Base-by-base conservation (phyloP, 2,329 filamentous ascomycete species). In the Neobulgaria alba region DNA sequence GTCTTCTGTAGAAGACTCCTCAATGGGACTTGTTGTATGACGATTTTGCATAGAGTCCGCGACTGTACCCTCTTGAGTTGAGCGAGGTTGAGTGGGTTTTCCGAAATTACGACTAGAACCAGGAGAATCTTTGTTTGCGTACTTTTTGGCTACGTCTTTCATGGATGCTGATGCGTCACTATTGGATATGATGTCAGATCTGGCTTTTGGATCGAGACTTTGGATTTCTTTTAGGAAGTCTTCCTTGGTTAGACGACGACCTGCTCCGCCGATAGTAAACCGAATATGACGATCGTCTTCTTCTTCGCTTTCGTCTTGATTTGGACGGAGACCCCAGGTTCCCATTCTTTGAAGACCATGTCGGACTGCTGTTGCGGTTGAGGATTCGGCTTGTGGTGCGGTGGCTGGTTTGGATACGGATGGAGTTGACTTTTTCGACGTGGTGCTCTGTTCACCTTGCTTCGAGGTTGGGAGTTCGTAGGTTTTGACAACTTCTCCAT, bases 401-500 rank as follows among this genome's bases (percentile, higher is more conserved):
- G 23, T 26, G 12, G 7, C 12, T 7, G 23, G 7, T 26, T 12
- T 26, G 23, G 23, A 12, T 7, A 12, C 7, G 7, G 23, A 12
- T 7, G 7, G 7, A 12, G 23, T 7, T 7, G 23, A 7, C 7
- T 12, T 12, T 49, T 56, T 50, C 5, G 48, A 47, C n/a, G 53
- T 47, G 14, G 42, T 18, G 20, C 43, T 41, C 15, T 38, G 21
- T 29, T 49, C 42, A 12, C 48, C 35, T 2, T 43, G 19, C 31
- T 50, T 43, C 31, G 38, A 38, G 12, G 18, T 26, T 18, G 74
- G 62, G 19, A 90, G 72, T 48, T 89, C 80, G 57, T 88, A 89
- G 42, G 85, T 79, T 66, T 89, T 89, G 58, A 93, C 75, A 21
- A 93, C 86, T 59, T 93, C 86, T 32, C 85, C 85, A 52, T 89